phyloP scores from a whole-genome alignment of 2,329 filamentous ascomycete genomes.

The Onygenales sp. region DNA sequence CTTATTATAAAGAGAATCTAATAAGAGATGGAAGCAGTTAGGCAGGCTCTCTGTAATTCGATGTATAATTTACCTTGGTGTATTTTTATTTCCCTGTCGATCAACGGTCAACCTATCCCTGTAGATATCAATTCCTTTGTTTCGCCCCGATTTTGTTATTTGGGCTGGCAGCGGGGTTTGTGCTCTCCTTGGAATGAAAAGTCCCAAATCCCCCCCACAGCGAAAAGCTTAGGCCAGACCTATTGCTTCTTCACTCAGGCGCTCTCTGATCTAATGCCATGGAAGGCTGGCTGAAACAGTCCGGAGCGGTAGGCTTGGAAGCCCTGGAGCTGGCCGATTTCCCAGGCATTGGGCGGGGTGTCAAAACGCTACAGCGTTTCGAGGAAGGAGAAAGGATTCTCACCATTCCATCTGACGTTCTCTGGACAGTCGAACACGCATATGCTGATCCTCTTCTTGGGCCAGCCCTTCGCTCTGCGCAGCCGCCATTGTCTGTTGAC shows the following conservation, averaged over 20 bases:
- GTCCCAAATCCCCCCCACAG: not conserved
- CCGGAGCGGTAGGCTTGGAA: conserved; percentile 22
- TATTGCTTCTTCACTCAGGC: conserved; percentile 4
- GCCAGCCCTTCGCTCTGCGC: conserved; percentile 20
- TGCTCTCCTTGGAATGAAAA: conserved; percentile 3
- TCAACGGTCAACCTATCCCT: too few relatives aligned
- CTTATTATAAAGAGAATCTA: too few relatives aligned
- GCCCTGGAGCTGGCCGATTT: conserved; percentile 25
- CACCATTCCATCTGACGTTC: conserved; percentile 21
- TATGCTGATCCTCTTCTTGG: conserved; percentile 24
- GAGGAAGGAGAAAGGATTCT: conserved; percentile 25
- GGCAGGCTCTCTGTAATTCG: too few relatives aligned
- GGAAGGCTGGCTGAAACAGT: conserved; percentile 24
- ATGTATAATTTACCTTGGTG: too few relatives aligned
- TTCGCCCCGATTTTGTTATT: too few relatives aligned
- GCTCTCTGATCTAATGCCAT: conserved; percentile 19
- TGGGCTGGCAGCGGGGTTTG: too few relatives aligned
- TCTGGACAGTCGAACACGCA: conserved; percentile 26
- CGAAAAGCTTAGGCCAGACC: conserved; percentile 2
- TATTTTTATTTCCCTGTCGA: too few relatives aligned
- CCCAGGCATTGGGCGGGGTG: conserved; percentile 23
- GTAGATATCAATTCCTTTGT: too few relatives aligned
- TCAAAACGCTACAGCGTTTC: conserved; percentile 20
- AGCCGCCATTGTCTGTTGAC: conserved; percentile 24
- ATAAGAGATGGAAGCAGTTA: too few relatives aligned